Base-by-base conservation (phyloP, 768 basidiomycete species). In the Lactarius indigo region DNA sequence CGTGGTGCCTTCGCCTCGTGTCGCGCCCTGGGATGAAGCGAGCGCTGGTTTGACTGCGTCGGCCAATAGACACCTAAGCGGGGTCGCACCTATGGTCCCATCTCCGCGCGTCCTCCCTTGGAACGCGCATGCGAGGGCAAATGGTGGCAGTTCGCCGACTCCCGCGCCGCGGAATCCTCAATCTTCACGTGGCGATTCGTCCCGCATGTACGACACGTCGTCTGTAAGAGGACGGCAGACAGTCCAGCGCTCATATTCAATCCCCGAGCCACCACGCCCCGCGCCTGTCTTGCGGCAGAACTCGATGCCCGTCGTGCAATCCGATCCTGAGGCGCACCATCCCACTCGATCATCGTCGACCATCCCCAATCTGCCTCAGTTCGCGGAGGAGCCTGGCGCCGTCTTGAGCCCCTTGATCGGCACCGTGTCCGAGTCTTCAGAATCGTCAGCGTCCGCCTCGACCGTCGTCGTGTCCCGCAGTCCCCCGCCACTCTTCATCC, bases 401-500 rank as follows among this genome's bases (percentile, higher is more conserved):
- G 63, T 75, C 5, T 70, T 77, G 18, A 77, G 76, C 62, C 76
- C 75, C 9, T 69, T 77, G 15, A 33, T 76, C 3, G 66, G 60
- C 58, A 52, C 62, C 50, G 10, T 64, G 56, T 50, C 70, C 66
- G 54, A 71, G 33, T 62, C 64, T 6, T 41, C 63, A 23, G 56
- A 60, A 50, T 54, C 72, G 56, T 44, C 73, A 62, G 12, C 12
- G 71, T 15, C 35, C 41, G 12, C 71, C 64, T 12, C 72, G 69
- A 61, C 57, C 37, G 41, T 70, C n/a, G 73, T 74, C 0, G 39
- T 28, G 0, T 73, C 76, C 39, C 74, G 73, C 23, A 73, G 75
- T 20, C 74, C 77, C 50, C 78, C 77, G 20, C 70, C 69, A 68
- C 75, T 26, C 68, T 63, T 28, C 75, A 76, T 63, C 58, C 76